A percentile compares a stretch with the other conserved stretches of the same genome.
Evolutionary conservation across 345 rosid genomes (phyloP).

Genomic region (Streptanthus diversifolius): DNA sequence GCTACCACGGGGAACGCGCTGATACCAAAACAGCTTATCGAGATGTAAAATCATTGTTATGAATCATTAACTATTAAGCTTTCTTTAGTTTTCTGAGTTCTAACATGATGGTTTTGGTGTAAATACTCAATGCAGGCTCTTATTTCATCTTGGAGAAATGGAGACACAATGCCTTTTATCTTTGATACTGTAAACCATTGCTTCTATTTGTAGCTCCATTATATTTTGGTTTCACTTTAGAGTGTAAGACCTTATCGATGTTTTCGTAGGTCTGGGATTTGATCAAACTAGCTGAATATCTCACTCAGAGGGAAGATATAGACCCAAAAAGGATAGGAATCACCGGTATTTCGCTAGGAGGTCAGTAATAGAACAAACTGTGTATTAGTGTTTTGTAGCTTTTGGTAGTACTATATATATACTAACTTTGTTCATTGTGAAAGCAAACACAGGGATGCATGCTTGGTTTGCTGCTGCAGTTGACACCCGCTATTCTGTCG

Average conservation of each 20-base stretch:
- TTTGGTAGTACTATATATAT: neutral
- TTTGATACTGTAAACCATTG: slow-evolving; percentile 58
- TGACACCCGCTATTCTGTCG: slow-evolving; percentile 68
- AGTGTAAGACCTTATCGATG: neutral
- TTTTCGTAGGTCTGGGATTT: slow-evolving; percentile 82
- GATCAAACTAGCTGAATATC: slow-evolving; percentile 83
- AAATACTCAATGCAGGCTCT: slow-evolving; percentile 59
- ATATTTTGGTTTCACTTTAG: neutral
- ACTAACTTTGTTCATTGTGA: neutral
- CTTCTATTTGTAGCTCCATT: neutral
- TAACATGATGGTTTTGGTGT: neutral
- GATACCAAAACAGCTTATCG: slow-evolving; percentile 51
- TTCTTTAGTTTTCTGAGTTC: neutral
- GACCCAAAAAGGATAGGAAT: slow-evolving; percentile 80
- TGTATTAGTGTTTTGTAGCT: neutral
- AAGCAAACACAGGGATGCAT: slow-evolving; percentile 70
- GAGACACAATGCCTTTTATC: slow-evolving; percentile 89
- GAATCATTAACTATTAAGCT: neutral
- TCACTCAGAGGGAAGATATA: slow-evolving; percentile 67
- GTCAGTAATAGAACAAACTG: slow-evolving; percentile 38
- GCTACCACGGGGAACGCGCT: slow-evolving; percentile 92
- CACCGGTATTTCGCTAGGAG: slow-evolving; percentile 93
- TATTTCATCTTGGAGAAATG: slow-evolving; percentile 76
- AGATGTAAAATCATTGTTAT: slow-evolving; percentile 41
- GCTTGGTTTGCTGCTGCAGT: slow-evolving; percentile 92